Evolutionary conservation across 345 rosid species (phyloP).

Genomic region (Populus tremula): DNA sequence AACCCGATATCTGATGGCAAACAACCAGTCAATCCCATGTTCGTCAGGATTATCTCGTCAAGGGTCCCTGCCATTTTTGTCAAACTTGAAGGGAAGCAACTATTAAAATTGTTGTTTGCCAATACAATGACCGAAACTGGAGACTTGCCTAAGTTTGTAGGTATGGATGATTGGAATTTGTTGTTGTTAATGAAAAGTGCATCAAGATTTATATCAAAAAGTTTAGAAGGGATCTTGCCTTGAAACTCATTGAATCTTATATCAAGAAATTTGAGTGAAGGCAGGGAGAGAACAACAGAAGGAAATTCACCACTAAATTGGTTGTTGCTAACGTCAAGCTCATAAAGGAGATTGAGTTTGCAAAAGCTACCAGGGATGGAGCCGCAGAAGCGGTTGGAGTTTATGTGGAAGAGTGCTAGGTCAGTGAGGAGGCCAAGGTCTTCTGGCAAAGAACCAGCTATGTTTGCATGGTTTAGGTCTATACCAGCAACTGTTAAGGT

Average conservation of each 20-base stretch:
- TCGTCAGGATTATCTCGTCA: slow-evolving; percentile 47
- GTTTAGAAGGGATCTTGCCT: slow-evolving; percentile 52
- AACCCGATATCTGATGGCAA: slow-evolving; percentile 53
- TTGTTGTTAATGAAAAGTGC: slow-evolving; percentile 84
- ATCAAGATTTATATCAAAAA: slow-evolving; percentile 70
- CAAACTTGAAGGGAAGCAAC: slow-evolving; percentile 70
- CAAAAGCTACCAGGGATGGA: slow-evolving; percentile 48
- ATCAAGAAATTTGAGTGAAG: slow-evolving; percentile 77
- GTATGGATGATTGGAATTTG: slow-evolving; percentile 59
- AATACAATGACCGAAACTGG: slow-evolving; percentile 71
- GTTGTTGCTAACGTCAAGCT: slow-evolving; percentile 82
- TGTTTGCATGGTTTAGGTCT: slow-evolving; percentile 71
- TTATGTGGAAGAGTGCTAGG: slow-evolving; percentile 73
- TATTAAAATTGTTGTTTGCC: slow-evolving; percentile 60
- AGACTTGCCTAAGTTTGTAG: slow-evolving; percentile 72
- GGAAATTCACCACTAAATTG: slow-evolving; percentile 65
- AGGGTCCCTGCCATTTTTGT: slow-evolving; percentile 60
- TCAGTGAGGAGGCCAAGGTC: slow-evolving; percentile 76
- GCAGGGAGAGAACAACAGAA: slow-evolving; percentile 47
- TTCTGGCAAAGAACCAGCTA: slow-evolving; percentile 58
- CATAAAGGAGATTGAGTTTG: slow-evolving; percentile 48
- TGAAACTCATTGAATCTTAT: slow-evolving; percentile 60
- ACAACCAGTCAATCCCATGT: slow-evolving; percentile 63
- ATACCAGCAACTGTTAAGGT: slow-evolving; percentile 70
- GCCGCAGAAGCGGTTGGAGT: slow-evolving; percentile 69